Evolutionary conservation across 73 alveolate species (phyloP).

Genomic region (Stentor roeselii): DNA sequence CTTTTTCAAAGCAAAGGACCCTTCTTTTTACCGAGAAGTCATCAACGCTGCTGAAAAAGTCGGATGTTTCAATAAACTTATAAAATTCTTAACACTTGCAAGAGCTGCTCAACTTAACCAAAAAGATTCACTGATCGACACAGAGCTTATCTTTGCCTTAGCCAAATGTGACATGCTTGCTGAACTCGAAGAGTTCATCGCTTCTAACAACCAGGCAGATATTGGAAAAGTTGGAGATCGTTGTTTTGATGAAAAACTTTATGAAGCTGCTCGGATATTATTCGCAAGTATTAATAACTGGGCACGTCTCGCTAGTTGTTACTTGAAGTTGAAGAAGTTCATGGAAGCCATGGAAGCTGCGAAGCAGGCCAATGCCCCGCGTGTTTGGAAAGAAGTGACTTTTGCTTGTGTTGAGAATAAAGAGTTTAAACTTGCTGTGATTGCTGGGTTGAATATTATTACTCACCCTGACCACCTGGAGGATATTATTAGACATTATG

Average conservation of each 20-base stretch:
- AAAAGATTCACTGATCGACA: slow-evolving; percentile 90
- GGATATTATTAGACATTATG: slow-evolving; percentile 92
- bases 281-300: slow-evolving; percentile 87
- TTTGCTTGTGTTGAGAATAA: slow-evolving; percentile 97
- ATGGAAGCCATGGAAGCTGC: slow-evolving; percentile 98
- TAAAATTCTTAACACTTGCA: slow-evolving; percentile 90
- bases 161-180: slow-evolving; percentile 89
- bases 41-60: slow-evolving; percentile 85
- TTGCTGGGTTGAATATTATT: slow-evolving; percentile 93
- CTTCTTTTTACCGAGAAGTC: slow-evolving; percentile 77
- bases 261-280: slow-evolving; percentile 95
- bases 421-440: slow-evolving; percentile 96
- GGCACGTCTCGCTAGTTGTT: slow-evolving; percentile 91
- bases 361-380: slow-evolving; percentile 91
- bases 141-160: slow-evolving; percentile 87
- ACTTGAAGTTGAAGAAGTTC: slow-evolving; percentile 86
- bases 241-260: slow-evolving; percentile 86
- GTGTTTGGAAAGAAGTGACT: slow-evolving; percentile 98
- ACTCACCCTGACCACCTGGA: slow-evolving; percentile 95
- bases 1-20: slow-evolving; percentile 90
- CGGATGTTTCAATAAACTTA: slow-evolving; percentile 79
- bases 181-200: slow-evolving; percentile 90
- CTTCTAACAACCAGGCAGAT: slow-evolving; percentile 88
- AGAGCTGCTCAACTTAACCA: slow-evolving; percentile 48
- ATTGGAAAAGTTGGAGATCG: slow-evolving; percentile 92